Evolutionary conservation across 441 rosid genomes (phyloP).

Genomic region (Populus hybrid): DNA sequence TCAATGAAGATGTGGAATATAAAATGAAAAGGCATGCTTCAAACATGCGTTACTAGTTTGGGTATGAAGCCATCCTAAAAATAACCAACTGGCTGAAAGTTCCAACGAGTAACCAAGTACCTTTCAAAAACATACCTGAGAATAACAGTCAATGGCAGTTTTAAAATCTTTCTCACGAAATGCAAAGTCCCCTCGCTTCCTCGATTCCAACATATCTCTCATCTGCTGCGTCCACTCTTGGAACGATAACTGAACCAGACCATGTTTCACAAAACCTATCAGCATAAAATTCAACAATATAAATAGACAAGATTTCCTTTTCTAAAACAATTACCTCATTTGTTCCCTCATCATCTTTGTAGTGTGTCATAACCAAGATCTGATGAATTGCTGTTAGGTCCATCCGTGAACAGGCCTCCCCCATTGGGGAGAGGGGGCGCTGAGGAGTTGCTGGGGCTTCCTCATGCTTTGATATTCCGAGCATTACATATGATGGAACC

Average conservation of each 20-base stretch:
- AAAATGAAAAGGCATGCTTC: not conserved
- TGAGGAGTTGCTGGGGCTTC: conserved; percentile 46
- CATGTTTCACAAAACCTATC: conserved; percentile 16
- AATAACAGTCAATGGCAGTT: conserved; percentile 61
- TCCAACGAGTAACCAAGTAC: not conserved
- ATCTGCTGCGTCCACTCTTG: conserved; percentile 83
- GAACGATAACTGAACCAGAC: conserved; percentile 54
- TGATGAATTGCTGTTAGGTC: conserved; percentile 74
- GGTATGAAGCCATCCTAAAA: not conserved
- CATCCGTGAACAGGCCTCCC: conserved; percentile 74
- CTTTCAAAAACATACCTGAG: conserved; percentile 46
- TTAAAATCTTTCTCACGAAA: conserved; percentile 70
- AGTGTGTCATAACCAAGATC: conserved; percentile 53
- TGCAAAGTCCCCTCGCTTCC: conserved; percentile 70
- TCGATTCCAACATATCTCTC: conserved; percentile 62
- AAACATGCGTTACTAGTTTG: not conserved
- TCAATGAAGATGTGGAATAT: not conserved
- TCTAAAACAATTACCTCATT: conserved; percentile 46
- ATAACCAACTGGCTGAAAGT: not conserved
- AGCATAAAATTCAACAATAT: conserved; percentile 9
- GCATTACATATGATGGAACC: conserved; percentile 58
- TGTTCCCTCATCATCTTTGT: conserved; percentile 66
- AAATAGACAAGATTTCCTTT: not conserved
- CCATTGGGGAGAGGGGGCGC: conserved; percentile 56
- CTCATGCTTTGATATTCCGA: conserved; percentile 41